These are phyloP conservation scores for Bauhinia variegata DNA, from an alignment of 306 rosid species.

Conservation along the genomic window DNA sequence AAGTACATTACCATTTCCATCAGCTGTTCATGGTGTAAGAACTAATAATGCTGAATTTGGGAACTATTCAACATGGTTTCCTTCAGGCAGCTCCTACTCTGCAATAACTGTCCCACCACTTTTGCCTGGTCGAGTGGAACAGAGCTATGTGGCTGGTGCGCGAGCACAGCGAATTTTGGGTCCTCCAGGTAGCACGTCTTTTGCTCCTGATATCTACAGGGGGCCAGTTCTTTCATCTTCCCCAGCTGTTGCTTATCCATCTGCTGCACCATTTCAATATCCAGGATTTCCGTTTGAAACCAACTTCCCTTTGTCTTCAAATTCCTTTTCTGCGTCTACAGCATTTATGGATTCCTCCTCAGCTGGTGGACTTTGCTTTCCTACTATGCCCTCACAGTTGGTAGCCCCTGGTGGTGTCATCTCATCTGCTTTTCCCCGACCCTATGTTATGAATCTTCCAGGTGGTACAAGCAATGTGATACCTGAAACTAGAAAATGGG, in stretches of 20 bases:
- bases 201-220: constrained; percentile 75
- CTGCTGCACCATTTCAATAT: constrained; percentile 69
- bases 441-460: constrained; percentile 76
- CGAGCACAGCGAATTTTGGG: constrained; percentile 74
- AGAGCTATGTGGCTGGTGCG: constrained; percentile 64
- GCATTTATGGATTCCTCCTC: constrained; percentile 79
- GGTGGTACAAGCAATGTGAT: constrained; percentile 71
- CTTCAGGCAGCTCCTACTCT: constrained; percentile 71
- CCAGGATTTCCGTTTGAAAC: constrained; percentile 90
- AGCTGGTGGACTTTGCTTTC: constrained; percentile 76
- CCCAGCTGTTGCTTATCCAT: constrained; percentile 80
- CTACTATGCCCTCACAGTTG: constrained; percentile 75
- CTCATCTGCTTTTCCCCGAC: constrained; percentile 68
- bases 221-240: constrained; percentile 80
- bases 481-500: constrained; percentile 89
- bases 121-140: constrained; percentile 82
- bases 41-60: constrained; percentile 66
- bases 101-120: constrained; percentile 73
- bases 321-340: constrained; percentile 75
- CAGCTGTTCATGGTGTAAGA: constrained; percentile 60
- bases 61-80: constrained; percentile 80
- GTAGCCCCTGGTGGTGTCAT: constrained; percentile 76
- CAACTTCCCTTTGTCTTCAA: constrained; percentile 73
- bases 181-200: constrained; percentile 69
- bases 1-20: constrained; percentile 46